Conservation (phyloP, 2,329 filamentous ascomycete species). For the Aulographum hederae region DNA sequence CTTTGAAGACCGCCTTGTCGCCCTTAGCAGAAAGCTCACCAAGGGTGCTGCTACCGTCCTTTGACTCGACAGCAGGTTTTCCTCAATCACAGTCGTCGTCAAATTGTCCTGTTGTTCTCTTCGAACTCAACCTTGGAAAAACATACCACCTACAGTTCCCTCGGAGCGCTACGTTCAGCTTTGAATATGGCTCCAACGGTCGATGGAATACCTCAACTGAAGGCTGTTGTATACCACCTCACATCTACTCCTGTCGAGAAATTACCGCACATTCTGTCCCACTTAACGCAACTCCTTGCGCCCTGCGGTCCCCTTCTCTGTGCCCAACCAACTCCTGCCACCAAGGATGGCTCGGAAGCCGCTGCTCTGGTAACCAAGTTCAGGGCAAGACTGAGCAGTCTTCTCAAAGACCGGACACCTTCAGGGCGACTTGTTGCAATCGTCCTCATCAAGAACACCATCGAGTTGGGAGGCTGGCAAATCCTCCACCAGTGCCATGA, state of each 20-base stretch:
- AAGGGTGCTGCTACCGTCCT: too few species aligned
- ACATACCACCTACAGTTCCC: too few species aligned
- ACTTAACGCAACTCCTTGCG: constrained; percentile 39
- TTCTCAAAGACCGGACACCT: constrained; percentile 57
- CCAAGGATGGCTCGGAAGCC: constrained; percentile 45
- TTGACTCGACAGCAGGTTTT: too few species aligned
- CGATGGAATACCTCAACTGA: too few species aligned
- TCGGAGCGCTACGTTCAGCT: too few species aligned
- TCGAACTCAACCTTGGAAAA: too few species aligned
- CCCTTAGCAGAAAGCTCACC: too few species aligned
- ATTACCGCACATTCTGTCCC: constrained; percentile 54
- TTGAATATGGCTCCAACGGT: too few species aligned
- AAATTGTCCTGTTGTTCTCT: too few species aligned
- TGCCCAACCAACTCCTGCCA: constrained; percentile 34
- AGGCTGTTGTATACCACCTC: constrained; percentile 49
- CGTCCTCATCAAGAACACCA: constrained; percentile 58
- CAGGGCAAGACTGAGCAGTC: constrained; percentile 56
- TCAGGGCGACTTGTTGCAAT: constrained; percentile 64
- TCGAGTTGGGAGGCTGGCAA: constrained; percentile 76
- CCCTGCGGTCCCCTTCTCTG: constrained; percentile 44
- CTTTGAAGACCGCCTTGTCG: too few species aligned
- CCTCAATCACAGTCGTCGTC: too few species aligned
- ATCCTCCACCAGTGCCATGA: constrained; percentile 51
- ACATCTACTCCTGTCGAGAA: constrained; percentile 53
- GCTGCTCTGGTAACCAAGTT: constrained; percentile 63